These are phyloP conservation scores for Carex kokanica DNA, from an alignment of 176 grass and related monocot genomes.

Conservation along the genomic window DNA sequence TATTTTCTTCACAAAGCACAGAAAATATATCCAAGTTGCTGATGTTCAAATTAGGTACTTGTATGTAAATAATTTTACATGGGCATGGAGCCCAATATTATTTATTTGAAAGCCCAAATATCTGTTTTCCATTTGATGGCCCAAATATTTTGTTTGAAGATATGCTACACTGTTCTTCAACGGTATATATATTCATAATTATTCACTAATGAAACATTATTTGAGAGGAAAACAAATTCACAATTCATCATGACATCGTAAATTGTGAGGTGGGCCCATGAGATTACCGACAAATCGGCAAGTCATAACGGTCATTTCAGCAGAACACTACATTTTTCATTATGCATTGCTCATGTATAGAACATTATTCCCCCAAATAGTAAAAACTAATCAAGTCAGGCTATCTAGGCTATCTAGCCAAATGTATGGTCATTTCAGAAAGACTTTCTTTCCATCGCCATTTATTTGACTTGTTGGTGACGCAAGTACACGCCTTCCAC, in stretches of 20 bases:
- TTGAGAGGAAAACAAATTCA: neutral
- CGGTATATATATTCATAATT: too few relatives aligned
- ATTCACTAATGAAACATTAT: neutral
- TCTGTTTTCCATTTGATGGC: too few relatives aligned
- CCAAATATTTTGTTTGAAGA: too few relatives aligned
- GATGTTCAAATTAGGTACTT: too few relatives aligned
- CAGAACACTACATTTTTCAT: neutral
- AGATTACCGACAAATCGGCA: neutral
- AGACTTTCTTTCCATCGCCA: conserved; percentile 10
- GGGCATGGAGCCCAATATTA: too few relatives aligned
- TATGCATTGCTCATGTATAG: conserved; percentile 12
- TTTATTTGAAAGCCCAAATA: too few relatives aligned
- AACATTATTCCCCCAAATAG: conserved; percentile 20
- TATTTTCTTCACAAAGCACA: too few relatives aligned
- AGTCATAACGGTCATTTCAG: conserved; percentile 15
- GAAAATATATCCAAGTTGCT: too few relatives aligned
- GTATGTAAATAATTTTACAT: too few relatives aligned
- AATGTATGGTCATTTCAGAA: conserved; percentile 32
- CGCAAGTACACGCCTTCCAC: conserved; percentile 2
- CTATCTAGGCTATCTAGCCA: neutral
- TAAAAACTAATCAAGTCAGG: conserved; percentile 10
- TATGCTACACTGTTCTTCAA: too few relatives aligned
- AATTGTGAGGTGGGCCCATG: neutral
- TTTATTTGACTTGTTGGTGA: conserved; percentile 23
- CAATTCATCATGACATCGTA: neutral